These are phyloP conservation scores for Fusarium oligoseptatum DNA, from an alignment of 2,329 filamentous ascomycete species.

Conservation along the genomic window DNA sequence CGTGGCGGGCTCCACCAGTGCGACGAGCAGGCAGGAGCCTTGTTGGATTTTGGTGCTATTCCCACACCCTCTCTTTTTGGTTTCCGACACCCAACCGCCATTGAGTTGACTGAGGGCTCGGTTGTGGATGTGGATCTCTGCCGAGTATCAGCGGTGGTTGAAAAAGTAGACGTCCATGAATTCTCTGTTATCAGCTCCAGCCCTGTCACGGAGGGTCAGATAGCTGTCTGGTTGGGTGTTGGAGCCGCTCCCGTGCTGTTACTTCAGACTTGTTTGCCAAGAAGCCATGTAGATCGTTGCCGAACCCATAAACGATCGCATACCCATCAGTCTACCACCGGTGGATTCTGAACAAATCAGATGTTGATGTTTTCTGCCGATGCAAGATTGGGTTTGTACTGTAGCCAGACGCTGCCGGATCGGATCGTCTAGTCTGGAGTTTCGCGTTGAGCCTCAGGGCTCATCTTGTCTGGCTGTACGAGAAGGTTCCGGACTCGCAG, in stretches of 20 bases:
- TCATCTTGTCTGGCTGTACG: background rate
- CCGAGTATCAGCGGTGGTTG: background rate
- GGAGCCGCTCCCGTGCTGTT: background rate
- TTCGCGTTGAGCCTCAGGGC: background rate
- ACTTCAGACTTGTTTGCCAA: constrained; percentile 15
- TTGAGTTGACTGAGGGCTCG: background rate
- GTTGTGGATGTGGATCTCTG: constrained; percentile 2
- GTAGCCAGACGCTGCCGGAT: constrained; percentile 2
- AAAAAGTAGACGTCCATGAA: background rate
- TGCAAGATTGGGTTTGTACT: constrained; percentile 1
- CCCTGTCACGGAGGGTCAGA: background rate
- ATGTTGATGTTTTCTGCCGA: background rate
- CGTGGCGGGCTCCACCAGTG: constrained; percentile 45
- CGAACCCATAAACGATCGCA: constrained; percentile 18
- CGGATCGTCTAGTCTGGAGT: background rate
- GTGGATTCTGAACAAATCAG: background rate
- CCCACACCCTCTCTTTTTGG: constrained; percentile 30
- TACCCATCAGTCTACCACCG: background rate
- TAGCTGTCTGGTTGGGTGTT: constrained; percentile 11
- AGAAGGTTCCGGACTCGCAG: background rate
- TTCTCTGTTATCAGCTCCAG: background rate
- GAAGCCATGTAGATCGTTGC: constrained; percentile 12
- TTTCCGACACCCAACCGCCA: background rate
- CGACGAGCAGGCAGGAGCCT: constrained; percentile 22
- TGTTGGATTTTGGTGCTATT: constrained; percentile 20